A percentile compares a stretch with the other conserved stretches of the same genome.
phyloP scores from a whole-genome alignment of 495 filamentous ascomycete genomes.

The Neurospora sp. region DNA sequence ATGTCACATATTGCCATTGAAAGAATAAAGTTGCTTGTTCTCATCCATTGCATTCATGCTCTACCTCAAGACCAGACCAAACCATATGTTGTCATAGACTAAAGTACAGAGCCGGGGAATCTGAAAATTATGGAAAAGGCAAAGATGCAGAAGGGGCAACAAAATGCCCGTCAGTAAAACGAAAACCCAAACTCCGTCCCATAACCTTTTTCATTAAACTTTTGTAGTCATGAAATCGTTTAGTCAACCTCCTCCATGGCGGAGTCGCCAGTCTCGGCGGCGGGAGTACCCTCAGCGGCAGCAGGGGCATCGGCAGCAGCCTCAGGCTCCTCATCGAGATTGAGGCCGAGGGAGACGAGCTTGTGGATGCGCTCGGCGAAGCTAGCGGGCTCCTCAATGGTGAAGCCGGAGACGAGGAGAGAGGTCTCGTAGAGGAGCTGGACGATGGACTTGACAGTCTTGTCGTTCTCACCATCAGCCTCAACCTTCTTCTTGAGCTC shows the following conservation, averaged over 20 bases:
- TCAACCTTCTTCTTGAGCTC: conserved; percentile 99
- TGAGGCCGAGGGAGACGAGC: conserved; percentile 90
- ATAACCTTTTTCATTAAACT: conserved; percentile 28
- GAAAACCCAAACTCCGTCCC: conserved; percentile 35
- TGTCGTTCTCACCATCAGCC: conserved; percentile 92
- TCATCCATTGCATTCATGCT: conserved; percentile 18
- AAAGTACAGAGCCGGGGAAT: conserved; percentile 18
- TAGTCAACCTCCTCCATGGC: conserved; percentile 64
- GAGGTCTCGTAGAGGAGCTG: conserved; percentile 98
- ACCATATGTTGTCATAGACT: conserved; percentile 13
- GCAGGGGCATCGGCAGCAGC: conserved; percentile 55
- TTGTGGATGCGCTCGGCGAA: conserved; percentile 99
- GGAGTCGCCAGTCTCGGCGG: conserved; percentile 46
- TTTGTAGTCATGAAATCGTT: conserved; percentile 26
- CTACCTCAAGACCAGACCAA: conserved; percentile 18
- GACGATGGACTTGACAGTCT: conserved; percentile 96
- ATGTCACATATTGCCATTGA: neutral
- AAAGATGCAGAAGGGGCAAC: conserved; percentile 27
- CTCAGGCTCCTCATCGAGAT: conserved; percentile 84
- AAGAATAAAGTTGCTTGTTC: neutral
- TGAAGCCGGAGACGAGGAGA: conserved; percentile 96
- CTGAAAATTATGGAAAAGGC: conserved; percentile 15
- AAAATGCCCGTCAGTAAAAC: conserved; percentile 21
- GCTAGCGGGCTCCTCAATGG: conserved; percentile 93
- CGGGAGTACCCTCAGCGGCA: conserved; percentile 30